These are phyloP conservation scores for Allantophomopsis lycopodina DNA, from an alignment of 2,329 filamentous ascomycete genomes.

Conservation along the genomic window DNA sequence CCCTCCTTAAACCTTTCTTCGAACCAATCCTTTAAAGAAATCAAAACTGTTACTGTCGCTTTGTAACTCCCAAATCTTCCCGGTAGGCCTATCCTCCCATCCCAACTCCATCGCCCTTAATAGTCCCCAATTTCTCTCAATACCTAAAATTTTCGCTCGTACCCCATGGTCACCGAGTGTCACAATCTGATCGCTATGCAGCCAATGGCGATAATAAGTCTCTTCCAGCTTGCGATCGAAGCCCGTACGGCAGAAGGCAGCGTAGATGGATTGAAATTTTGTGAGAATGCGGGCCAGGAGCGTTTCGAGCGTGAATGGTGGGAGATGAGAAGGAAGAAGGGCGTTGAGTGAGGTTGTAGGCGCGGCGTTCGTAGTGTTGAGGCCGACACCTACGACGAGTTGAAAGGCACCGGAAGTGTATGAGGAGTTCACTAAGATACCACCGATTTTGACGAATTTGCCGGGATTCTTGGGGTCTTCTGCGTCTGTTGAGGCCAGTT, in stretches of 20 bases:
- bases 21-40: slow-evolving; percentile 81
- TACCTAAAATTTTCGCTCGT: slow-evolving; percentile 67
- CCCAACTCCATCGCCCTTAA: slow-evolving; percentile 73
- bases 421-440: slow-evolving; percentile 80
- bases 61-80: slow-evolving; percentile 71
- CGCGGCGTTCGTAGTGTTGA: slow-evolving; percentile 73
- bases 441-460: slow-evolving; percentile 76
- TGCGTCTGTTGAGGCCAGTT: slow-evolving; percentile 32
- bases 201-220: slow-evolving; percentile 71
- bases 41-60: slow-evolving; percentile 98
- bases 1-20: slow-evolving; percentile 41
- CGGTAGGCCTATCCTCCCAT: slow-evolving; percentile 57
- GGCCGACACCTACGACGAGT: slow-evolving; percentile 70
- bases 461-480: slow-evolving; percentile 43
- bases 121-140: slow-evolving; percentile 85
- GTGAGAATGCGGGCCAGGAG: slow-evolving; percentile 72
- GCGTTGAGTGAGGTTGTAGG: slow-evolving; percentile 81
- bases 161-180: slow-evolving; percentile 65
- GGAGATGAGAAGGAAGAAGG: slow-evolving; percentile 38
- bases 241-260: slow-evolving; percentile 58
- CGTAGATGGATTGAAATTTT: slow-evolving; percentile 65
- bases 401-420: slow-evolving; percentile 70
- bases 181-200: slow-evolving; percentile 62
- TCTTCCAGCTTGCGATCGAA: slow-evolving; percentile 63
- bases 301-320: slow-evolving; percentile 58